Percentiles rank a stretch among this genome's conserved stretches.
These are phyloP conservation scores for Sugiyamaella neomexicana DNA, from an alignment of 1,139 yeast species.

Conservation along the genomic window DNA sequence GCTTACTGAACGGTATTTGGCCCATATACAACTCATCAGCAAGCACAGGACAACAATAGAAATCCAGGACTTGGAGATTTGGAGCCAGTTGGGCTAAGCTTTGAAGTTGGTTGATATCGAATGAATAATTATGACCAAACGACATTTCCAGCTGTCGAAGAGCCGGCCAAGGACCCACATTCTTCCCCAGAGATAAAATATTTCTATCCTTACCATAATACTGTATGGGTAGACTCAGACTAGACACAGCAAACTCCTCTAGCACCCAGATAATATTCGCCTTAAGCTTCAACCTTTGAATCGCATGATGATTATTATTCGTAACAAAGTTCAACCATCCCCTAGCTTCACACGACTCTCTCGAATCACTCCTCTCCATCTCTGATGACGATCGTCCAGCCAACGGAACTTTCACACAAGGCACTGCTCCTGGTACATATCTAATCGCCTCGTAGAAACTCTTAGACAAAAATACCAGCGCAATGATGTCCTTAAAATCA, in stretches of 20 bases:
- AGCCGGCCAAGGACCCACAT: background rate
- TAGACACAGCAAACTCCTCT: too few relatives aligned
- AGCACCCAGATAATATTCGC: too few relatives aligned
- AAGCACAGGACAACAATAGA: conserved; percentile 1
- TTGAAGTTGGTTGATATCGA: conserved; percentile 1
- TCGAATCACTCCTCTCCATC: too few relatives aligned
- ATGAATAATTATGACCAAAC: background rate
- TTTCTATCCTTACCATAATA: too few relatives aligned
- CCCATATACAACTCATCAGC: background rate
- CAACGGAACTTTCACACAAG: background rate
- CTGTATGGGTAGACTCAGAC: too few relatives aligned
- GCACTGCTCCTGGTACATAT: background rate
- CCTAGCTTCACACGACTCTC: too few relatives aligned
- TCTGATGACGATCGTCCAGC: too few relatives aligned
- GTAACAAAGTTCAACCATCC: background rate
- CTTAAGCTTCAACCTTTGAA: too few relatives aligned
- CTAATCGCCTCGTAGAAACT: background rate
- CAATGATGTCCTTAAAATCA: background rate
- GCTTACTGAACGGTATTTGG: background rate
- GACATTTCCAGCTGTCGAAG: conserved; percentile 7
- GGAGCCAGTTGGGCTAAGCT: background rate
- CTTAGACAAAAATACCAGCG: background rate
- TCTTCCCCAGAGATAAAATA: too few relatives aligned
- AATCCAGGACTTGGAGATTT: conserved; percentile 3
- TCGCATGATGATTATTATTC: too few relatives aligned